A percentile compares a stretch with the other conserved stretches of the same genome.
phyloP scores from a whole-genome alignment of 2,329 filamentous ascomycete species.

The Aurifilum marmelostoma region DNA sequence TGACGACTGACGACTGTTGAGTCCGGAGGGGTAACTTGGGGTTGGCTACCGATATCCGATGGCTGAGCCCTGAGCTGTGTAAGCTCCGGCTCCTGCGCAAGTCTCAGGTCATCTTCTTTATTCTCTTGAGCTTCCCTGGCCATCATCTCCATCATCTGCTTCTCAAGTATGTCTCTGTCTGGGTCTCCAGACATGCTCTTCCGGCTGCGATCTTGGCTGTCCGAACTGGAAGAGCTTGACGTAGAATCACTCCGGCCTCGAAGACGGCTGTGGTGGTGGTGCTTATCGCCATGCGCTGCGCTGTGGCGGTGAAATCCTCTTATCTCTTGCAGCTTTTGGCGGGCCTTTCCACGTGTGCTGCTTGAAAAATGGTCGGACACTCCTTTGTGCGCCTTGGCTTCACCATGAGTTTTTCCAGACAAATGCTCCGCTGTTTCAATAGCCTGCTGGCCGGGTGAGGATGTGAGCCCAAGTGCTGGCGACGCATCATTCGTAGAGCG shows the following conservation, averaged over 20 bases:
- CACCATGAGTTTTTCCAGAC: slow-evolving; percentile 32
- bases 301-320: slow-evolving; percentile 59
- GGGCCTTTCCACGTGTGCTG: slow-evolving; percentile 61
- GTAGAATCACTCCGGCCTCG: slow-evolving; percentile 56
- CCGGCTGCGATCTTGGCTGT: slow-evolving; percentile 49
- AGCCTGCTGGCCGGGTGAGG: slow-evolving; percentile 23
- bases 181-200: slow-evolving; percentile 53
- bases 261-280: slow-evolving; percentile 56
- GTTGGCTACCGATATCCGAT: slow-evolving; percentile 40
- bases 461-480: background rate
- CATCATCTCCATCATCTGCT: slow-evolving; percentile 65
- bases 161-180: slow-evolving; percentile 59
- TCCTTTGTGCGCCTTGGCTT: slow-evolving; percentile 35
- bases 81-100: slow-evolving; percentile 37
- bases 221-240: slow-evolving; percentile 65
- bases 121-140: slow-evolving; percentile 55
- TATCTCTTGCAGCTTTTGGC: slow-evolving; percentile 62
- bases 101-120: slow-evolving; percentile 44
- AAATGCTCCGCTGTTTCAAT: slow-evolving; percentile 32
- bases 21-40: slow-evolving; percentile 32
- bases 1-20: slow-evolving; percentile 39
- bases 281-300: slow-evolving; percentile 38
- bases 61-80: slow-evolving; percentile 40
- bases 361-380: slow-evolving; percentile 52
- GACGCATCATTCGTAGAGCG: slow-evolving; percentile 27